Evolutionary conservation across 768 basidiomycete genomes (phyloP).

Genomic region (Heimioporus sp.): DNA sequence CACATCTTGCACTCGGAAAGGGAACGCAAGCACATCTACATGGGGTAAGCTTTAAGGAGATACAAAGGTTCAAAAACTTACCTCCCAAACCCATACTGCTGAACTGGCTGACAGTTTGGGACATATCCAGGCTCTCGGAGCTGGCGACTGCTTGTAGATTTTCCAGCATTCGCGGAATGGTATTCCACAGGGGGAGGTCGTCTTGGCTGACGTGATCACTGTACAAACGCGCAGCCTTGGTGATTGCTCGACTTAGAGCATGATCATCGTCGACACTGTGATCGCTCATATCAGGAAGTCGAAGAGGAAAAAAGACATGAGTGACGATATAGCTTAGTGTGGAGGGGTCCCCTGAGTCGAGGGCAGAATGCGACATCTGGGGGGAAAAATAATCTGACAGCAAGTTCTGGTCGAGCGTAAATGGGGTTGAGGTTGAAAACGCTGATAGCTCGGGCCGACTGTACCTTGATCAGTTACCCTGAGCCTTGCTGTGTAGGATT

Average conservation of each 20-base stretch:
- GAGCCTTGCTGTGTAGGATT: too few species aligned
- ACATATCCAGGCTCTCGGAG: neutral
- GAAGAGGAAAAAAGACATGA: conserved; percentile 43
- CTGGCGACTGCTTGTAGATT: conserved; percentile 6
- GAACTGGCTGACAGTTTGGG: conserved; percentile 5
- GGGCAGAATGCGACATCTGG: neutral
- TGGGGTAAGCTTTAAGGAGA: neutral
- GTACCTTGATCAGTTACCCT: too few species aligned
- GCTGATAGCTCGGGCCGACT: too few species aligned
- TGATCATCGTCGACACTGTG: conserved; percentile 20
- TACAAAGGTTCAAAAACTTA: neutral
- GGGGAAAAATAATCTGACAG: too few species aligned
- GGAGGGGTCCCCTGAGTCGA: neutral
- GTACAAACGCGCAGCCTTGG: conserved; percentile 12
- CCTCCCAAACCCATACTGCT: conserved; percentile 21
- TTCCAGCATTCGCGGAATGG: conserved; percentile 26
- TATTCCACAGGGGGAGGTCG: neutral
- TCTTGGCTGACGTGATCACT: neutral
- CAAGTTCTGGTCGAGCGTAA: too few species aligned
- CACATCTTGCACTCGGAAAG: conserved; percentile 46
- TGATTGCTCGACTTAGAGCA: conserved; percentile 21
- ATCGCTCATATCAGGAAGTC: conserved; percentile 37
- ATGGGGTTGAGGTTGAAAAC: too few species aligned
- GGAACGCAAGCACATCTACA: conserved; percentile 37
- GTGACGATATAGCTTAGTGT: conserved; percentile 29